Evolutionary conservation across 2,329 filamentous ascomycete species (phyloP).

Genomic region (Fusarium multiceps): DNA sequence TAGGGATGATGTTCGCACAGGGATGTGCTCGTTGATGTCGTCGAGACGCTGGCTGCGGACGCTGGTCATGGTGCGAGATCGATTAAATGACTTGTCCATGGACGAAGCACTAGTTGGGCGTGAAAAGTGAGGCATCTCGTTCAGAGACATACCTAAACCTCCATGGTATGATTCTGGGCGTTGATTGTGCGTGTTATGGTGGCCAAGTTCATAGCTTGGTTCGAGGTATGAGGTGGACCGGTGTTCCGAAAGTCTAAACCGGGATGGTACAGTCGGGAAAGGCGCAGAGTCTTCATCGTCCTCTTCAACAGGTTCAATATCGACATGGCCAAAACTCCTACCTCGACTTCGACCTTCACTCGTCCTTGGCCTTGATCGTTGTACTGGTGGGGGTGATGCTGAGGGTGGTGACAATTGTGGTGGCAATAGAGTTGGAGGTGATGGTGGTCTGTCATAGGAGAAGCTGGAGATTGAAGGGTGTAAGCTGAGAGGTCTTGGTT

Average conservation of each 20-base stretch:
- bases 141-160: conserved; percentile 13
- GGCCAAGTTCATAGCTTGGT: background rate
- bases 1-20: conserved; percentile 50
- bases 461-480: conserved; percentile 38
- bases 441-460: conserved; percentile 1
- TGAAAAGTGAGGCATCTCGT: conserved; percentile 34
- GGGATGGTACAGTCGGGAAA: conserved; percentile 32
- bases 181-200: background rate
- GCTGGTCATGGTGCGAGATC: conserved; percentile 41
- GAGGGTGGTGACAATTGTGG: conserved; percentile 9
- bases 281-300: conserved; percentile 35
- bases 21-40: conserved; percentile 53
- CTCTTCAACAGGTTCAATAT: conserved; percentile 37
- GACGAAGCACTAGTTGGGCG: conserved; percentile 44
- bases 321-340: conserved; percentile 27
- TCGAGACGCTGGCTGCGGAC: conserved; percentile 40
- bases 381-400: conserved; percentile 29
- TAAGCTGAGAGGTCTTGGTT: conserved; percentile 39
- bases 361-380: conserved; percentile 32
- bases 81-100: conserved; percentile 29
- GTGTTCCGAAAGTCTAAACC: conserved; percentile 19
- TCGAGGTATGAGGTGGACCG: conserved; percentile 19
- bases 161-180: conserved; percentile 32
- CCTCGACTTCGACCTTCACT: conserved; percentile 26
- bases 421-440: conserved; percentile 18